A percentile compares a stretch with the other conserved stretches of the same genome.
Conservation (phyloP, 2,329 filamentous ascomycete species). For the Diatrype stigma region DNA sequence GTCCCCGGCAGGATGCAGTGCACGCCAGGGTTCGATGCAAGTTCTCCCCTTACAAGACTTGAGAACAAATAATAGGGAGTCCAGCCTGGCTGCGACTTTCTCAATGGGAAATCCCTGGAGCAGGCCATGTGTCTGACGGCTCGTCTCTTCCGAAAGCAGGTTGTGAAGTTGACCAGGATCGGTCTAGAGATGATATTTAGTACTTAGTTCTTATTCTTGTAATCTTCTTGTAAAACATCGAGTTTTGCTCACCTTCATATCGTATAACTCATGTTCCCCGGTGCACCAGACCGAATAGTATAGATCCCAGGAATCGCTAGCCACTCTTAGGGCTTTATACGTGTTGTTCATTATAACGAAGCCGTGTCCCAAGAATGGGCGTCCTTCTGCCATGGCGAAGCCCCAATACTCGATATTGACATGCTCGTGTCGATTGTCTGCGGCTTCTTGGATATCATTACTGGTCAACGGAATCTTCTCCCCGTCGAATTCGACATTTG, state of each 20-base stretch:
- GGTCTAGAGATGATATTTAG: conserved; percentile 28
- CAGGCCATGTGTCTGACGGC: background rate
- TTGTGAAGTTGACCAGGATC: conserved; percentile 52
- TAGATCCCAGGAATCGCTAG: conserved; percentile 41
- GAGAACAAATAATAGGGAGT: conserved; percentile 54
- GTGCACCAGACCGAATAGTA: conserved; percentile 65
- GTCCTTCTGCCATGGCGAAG: background rate
- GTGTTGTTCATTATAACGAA: conserved; percentile 36
- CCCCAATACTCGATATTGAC: conserved; percentile 49
- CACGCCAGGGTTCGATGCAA: conserved; percentile 53
- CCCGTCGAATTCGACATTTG: background rate
- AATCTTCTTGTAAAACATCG: too few species aligned
- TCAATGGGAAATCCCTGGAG: conserved; percentile 31
- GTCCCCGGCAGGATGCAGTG: conserved; percentile 48
- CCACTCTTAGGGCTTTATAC: conserved; percentile 46
- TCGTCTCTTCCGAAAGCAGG: conserved; percentile 20
- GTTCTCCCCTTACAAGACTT: conserved; percentile 55
- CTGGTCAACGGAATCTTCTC: conserved; percentile 18
- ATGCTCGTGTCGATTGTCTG: conserved; percentile 33
- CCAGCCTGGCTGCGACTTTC: conserved; percentile 47
- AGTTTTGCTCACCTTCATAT: conserved; percentile 43
- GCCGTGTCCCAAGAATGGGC: conserved; percentile 40
- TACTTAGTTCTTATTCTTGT: background rate
- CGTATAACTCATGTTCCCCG: conserved; percentile 63
- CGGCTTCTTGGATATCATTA: conserved; percentile 7